phyloP scores from a whole-genome alignment of 2,329 filamentous ascomycete genomes.

The Cladophialophora psammophila region DNA sequence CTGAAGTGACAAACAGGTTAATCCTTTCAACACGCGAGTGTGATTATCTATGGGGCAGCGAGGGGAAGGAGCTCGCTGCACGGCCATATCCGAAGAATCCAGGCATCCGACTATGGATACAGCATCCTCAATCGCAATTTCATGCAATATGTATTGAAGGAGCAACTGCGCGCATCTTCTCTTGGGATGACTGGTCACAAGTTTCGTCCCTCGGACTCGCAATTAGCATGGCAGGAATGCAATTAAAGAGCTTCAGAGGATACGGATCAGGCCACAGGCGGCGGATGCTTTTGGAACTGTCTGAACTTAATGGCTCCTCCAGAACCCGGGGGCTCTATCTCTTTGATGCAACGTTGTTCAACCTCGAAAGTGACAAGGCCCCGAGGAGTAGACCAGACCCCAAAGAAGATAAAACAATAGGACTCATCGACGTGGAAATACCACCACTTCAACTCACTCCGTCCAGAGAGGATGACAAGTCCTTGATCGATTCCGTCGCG shows the following conservation, averaged over 20 bases:
- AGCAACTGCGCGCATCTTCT: background rate
- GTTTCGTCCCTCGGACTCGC: background rate
- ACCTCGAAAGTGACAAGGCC: background rate
- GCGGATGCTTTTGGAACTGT: background rate
- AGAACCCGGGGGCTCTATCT: constrained; percentile 3
- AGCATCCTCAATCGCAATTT: background rate
- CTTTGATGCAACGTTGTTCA: constrained; percentile 1
- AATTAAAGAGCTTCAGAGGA: background rate
- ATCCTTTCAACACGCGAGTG: constrained; percentile 10
- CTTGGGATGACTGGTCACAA: background rate
- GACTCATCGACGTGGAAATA: background rate
- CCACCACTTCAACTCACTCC: background rate
- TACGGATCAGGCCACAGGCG: background rate
- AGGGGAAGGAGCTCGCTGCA: background rate
- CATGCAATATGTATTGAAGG: constrained; percentile 6
- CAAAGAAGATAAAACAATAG: background rate
- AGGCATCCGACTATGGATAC: background rate
- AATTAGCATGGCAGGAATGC: background rate
- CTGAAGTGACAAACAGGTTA: background rate
- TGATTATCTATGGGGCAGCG: background rate
- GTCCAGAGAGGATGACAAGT: background rate
- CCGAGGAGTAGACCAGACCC: background rate
- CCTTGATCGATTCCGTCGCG: background rate
- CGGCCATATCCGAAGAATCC: background rate
- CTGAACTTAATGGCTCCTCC: constrained; percentile 8